Percentiles rank a stretch among this genome's conserved stretches.
Conservation (phyloP, 495 filamentous ascomycete species). For the Penicillium mononematosum region DNA sequence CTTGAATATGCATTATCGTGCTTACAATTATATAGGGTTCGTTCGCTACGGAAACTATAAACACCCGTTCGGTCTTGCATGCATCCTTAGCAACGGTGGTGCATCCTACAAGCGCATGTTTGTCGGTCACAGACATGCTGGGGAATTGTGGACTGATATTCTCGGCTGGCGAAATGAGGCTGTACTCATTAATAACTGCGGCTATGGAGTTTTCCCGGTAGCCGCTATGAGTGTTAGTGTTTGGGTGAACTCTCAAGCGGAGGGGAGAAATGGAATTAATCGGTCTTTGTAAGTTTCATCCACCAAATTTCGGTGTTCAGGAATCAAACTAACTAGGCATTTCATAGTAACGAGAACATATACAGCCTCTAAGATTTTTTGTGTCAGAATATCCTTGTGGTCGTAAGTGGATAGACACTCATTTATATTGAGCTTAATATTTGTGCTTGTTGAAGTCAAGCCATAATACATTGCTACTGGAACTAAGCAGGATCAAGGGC, state of each 20-base stretch:
- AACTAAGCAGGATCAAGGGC: not conserved
- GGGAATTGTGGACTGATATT: conserved; percentile 65
- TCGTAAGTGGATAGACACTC: not conserved
- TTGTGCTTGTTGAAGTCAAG: not conserved
- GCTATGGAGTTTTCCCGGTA: conserved; percentile 56
- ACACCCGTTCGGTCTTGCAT: conserved; percentile 53
- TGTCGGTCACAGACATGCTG: conserved; percentile 58
- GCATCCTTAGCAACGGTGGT: conserved; percentile 55
- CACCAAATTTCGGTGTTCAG: not conserved
- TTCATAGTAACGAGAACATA: not conserved
- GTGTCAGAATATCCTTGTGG: not conserved
- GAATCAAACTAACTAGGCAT: not conserved
- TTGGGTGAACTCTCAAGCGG: conserved; percentile 52
- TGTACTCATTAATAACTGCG: conserved; percentile 53
- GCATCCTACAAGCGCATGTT: conserved; percentile 56
- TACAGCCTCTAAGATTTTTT: not conserved
- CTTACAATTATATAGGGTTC: conserved; percentile 41
- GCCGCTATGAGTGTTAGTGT: conserved; percentile 56
- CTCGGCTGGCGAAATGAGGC: conserved; percentile 48
- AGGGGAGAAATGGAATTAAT: conserved; percentile 16
- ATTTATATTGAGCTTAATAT: not conserved
- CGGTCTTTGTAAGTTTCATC: conserved; percentile 19
- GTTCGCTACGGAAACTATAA: conserved; percentile 59
- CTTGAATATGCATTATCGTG: not conserved
- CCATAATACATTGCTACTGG: not conserved